Percentiles rank a stretch among this genome's conserved stretches.
phyloP scores from a whole-genome alignment of 352 stramenopile genomes.

The Globisporangium viniferum region DNA sequence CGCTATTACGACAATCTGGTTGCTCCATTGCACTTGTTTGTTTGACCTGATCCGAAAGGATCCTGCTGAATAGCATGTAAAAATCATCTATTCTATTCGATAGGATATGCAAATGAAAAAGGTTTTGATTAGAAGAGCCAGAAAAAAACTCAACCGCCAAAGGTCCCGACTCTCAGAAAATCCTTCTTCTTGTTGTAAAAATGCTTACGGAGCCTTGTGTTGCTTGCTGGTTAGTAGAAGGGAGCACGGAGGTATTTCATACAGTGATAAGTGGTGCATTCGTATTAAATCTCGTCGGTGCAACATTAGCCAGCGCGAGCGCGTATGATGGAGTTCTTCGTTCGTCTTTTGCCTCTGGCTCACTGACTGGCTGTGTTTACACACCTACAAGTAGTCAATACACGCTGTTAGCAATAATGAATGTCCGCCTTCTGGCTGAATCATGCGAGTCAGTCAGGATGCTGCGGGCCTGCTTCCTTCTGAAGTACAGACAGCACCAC shows the following conservation, averaged over 20 bases:
- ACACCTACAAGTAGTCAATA: neutral
- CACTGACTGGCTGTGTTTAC: neutral
- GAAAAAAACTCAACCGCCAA: neutral
- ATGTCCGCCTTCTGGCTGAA: neutral
- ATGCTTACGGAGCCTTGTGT: neutral
- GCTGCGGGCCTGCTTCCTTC: neutral
- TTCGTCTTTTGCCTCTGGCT: neutral
- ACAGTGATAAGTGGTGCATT: neutral
- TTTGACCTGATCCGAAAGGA: neutral
- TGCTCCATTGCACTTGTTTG: neutral
- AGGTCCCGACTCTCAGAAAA: neutral
- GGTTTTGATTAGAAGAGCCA: constrained; percentile 1
- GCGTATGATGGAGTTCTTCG: neutral
- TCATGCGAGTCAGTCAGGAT: neutral
- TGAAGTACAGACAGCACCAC: neutral
- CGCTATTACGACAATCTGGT: neutral
- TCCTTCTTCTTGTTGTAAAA: neutral
- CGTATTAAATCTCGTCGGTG: neutral
- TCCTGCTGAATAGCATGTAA: neutral
- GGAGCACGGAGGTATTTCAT: neutral
- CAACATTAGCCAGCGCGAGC: neutral
- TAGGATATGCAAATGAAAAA: neutral
- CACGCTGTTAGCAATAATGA: neutral
- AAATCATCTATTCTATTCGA: neutral
- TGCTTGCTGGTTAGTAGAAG: neutral